Evolutionary conservation across 2,329 filamentous ascomycete genomes (phyloP).

Genomic region (Phyllosticta capitalensis): DNA sequence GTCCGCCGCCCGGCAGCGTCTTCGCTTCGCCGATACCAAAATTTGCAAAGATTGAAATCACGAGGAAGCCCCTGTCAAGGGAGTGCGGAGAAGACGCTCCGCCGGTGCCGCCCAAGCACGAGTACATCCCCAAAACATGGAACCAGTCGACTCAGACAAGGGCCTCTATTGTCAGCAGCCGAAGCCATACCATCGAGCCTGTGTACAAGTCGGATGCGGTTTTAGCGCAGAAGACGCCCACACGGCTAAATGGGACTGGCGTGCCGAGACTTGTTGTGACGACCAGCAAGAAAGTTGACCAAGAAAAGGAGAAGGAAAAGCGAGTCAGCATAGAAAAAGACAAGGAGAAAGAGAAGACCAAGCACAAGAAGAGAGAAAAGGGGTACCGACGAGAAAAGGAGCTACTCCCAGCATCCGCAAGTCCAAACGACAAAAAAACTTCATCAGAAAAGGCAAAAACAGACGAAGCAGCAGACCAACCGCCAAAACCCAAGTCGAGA

Average conservation of each 20-base stretch:
- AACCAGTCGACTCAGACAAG: constrained; percentile 1
- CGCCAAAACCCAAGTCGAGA: background rate
- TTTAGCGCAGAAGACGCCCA: background rate
- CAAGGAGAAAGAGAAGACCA: background rate
- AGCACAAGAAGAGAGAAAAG: background rate
- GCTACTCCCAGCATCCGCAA: background rate
- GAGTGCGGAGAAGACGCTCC: background rate
- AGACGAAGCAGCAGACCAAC: background rate
- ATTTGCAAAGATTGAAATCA: background rate
- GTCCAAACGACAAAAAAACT: background rate
- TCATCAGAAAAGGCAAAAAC: background rate
- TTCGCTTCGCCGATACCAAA: background rate
- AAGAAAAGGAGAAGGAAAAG: background rate
- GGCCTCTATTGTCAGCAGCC: background rate
- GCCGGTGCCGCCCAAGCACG: background rate
- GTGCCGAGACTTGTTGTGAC: constrained; percentile 4
- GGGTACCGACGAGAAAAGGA: background rate
- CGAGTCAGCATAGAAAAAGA: background rate
- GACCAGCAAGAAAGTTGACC: background rate
- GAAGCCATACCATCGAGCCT: background rate
- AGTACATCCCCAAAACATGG: background rate
- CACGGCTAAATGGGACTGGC: constrained; percentile 2
- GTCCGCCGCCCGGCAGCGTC: background rate
- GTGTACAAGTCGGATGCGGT: background rate
- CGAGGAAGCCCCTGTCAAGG: background rate